Base-by-base conservation (phyloP, 805 yeast species). In the Cyberlindnera mississippiensis region DNA sequence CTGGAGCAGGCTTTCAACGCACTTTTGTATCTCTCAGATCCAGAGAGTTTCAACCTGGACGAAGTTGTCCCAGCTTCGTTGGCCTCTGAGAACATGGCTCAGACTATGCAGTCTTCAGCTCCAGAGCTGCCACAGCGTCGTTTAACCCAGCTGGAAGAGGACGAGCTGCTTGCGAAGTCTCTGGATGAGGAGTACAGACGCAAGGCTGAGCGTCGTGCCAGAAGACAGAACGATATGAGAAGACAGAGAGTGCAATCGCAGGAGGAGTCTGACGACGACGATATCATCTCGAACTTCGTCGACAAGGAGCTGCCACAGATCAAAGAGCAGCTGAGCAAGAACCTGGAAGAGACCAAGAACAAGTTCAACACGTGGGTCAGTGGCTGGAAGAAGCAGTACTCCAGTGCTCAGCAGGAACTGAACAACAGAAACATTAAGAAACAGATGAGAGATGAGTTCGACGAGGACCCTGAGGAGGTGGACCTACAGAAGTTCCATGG, bases 1-100 rank as follows among this genome's bases (percentile, higher is more conserved):
- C 60, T 87, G 33, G 96, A 88, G 53, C 81, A 85, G 1, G 95
- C 96, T 1, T 91, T 91, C 68, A 85, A 83, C 61, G 97, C 96
- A 0, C 68, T 90, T 54, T 68, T 91, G 45, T 87, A 76, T 52
- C 65, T 87, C 41, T 80, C 86, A 14, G 96, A 90, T 62, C 91
- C 91, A 9, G 60, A 71, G 3, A 71, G 71, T 46, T 63, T 65
- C 35, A 57, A 53, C 24, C 72, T 72, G 46, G 78, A 82, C 12
- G 76, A 73, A 46, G 33, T 59, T 61, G 45, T 63, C 31, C 49
- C 52, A 35, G 40, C 44, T 22, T 59, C 56, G 3, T 37, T 42
- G 11, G 22, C 29, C 20, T 28, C 41, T 4, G 17, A 17, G 33
- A 33, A 33, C 28, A 51, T 45, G 11, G 50, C 51, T 2, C 48